Conservation (phyloP, 2,329 filamentous ascomycete genomes). For the Fusarium sp. region DNA sequence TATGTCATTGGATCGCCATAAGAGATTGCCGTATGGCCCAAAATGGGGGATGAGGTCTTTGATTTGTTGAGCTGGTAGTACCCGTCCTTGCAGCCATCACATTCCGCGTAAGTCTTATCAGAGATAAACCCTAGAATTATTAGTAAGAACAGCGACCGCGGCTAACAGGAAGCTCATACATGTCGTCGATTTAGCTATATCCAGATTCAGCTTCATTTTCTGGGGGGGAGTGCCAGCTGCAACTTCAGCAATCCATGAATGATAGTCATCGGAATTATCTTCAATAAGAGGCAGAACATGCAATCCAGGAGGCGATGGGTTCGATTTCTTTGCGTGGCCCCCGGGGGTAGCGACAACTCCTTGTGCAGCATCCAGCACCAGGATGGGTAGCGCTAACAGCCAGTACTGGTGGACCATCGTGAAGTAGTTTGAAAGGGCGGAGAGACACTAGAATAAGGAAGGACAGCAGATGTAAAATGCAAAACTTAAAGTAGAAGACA, state of each 20-base stretch:
- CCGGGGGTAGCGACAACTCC: neutral
- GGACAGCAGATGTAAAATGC: rapidly evolving
- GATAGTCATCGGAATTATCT: neutral
- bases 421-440: no score
- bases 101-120: neutral
- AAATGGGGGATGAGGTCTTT: neutral
- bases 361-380: neutral
- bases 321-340: neutral
- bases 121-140: neutral
- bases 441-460: neutral
- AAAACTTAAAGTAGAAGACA: rapidly evolving
- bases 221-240: neutral
- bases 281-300: neutral
- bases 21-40: rapidly evolving
- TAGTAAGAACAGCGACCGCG: rapidly evolving
- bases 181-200: neutral
- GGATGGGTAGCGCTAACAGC: neutral
- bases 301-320: neutral
- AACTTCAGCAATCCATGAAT: neutral
- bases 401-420: neutral
- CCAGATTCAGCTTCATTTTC: neutral
- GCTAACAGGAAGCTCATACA: neutral
- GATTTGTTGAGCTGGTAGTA: neutral
- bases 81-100: rapidly evolving
- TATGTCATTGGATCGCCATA: neutral